Conservation (phyloP, 257 asterid species). For the Solanum habrochaites region DNA sequence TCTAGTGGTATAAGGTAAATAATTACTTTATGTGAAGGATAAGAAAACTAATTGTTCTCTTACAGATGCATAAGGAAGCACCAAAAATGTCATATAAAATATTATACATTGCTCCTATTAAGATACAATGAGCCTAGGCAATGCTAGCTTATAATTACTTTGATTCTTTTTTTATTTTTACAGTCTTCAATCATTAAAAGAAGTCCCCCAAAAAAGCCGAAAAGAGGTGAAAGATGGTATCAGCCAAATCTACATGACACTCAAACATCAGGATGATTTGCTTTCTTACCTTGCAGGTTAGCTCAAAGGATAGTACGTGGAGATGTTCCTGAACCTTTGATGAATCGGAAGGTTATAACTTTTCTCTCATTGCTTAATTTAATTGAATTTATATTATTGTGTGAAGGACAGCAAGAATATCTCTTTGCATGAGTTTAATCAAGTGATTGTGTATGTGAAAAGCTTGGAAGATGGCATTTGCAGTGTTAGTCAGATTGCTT, state of each 20-base stretch:
- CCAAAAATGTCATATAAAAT: background rate
- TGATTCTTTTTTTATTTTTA: background rate
- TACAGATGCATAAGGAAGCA: background rate
- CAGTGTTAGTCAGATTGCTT: background rate
- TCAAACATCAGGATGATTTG: background rate
- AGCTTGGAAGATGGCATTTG: background rate
- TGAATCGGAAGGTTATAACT: constrained; percentile 65
- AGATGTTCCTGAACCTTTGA: constrained; percentile 91
- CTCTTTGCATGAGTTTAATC: background rate
- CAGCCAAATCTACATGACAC: background rate
- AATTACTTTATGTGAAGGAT: background rate
- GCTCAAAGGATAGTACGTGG: constrained; percentile 94
- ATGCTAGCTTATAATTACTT: background rate
- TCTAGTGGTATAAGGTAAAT: background rate
- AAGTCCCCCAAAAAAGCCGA: background rate
- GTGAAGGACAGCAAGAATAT: background rate
- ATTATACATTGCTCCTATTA: background rate
- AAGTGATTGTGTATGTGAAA: background rate
- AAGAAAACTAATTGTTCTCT: background rate
- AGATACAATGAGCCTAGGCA: background rate
- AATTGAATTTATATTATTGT: background rate
- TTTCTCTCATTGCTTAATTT: background rate
- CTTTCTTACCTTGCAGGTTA: constrained; percentile 29
- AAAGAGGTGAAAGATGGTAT: background rate
- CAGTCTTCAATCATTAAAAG: background rate